These are phyloP conservation scores for Oryza australiensis DNA, from an alignment of 176 grass and related monocot species.

Conservation along the genomic window DNA sequence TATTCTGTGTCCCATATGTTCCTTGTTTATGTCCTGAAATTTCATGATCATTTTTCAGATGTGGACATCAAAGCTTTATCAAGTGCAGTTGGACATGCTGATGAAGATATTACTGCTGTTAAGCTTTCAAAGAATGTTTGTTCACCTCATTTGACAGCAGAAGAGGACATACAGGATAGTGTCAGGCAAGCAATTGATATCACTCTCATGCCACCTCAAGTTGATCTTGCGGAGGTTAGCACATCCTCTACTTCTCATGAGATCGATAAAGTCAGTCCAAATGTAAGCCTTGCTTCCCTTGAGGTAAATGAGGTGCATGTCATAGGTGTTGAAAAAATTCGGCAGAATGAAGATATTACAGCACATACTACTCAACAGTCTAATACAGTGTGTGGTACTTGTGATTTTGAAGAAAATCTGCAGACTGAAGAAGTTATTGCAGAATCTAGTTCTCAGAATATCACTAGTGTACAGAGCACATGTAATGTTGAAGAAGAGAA, in stretches of 20 bases:
- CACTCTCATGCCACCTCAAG: slow-evolving; percentile 17
- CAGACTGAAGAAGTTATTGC: background rate
- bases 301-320: background rate
- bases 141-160: background rate
- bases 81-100: slow-evolving; percentile 9
- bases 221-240: slow-evolving; percentile 18
- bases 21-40: slow-evolving; percentile 15
- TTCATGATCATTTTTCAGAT: slow-evolving; percentile 31
- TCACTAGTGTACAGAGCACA: slow-evolving; percentile 16
- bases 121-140: slow-evolving; percentile 10
- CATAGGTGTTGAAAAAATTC: slow-evolving; percentile 27
- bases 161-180: slow-evolving; percentile 4
- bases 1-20: background rate
- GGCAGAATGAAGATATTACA: background rate
- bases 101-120: background rate
- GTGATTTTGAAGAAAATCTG: slow-evolving; percentile 15
- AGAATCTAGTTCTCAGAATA: slow-evolving; percentile 21
- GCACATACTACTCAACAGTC: slow-evolving; percentile 11
- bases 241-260: background rate
- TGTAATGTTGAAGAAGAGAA: slow-evolving; percentile 33
- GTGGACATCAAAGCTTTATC: background rate
- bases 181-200: slow-evolving; percentile 7
- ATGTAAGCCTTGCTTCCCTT: background rate
- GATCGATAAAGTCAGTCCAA: background rate
- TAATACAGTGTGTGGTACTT: background rate